These are phyloP conservation scores for Collybia sordida DNA, from an alignment of 768 basidiomycete genomes.

Conservation along the genomic window DNA sequence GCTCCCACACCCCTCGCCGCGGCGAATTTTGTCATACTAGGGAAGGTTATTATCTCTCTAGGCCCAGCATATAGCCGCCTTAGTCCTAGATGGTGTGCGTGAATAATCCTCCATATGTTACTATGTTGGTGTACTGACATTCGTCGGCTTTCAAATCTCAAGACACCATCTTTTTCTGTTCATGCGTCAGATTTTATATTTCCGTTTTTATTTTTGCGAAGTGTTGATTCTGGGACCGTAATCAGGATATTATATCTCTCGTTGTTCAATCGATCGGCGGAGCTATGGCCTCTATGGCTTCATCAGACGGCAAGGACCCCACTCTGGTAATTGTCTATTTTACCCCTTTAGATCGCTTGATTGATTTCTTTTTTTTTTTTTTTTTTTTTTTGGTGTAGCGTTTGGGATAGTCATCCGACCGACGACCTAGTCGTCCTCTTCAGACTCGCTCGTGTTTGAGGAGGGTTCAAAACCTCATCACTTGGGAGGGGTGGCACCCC, in stretches of 20 bases:
- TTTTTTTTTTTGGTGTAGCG: too few species aligned
- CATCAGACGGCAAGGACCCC: conserved; percentile 6
- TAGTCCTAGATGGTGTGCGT: conserved; percentile 37
- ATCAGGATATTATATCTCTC: conserved; percentile 54
- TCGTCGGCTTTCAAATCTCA: too few species aligned
- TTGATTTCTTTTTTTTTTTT: too few species aligned
- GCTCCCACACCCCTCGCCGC: conserved; percentile 58
- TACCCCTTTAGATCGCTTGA: not conserved
- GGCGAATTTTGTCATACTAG: conserved; percentile 54
- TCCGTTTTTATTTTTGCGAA: not conserved
- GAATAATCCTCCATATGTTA: not conserved
- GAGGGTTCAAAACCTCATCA: too few species aligned
- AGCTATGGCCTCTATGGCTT: conserved; percentile 43
- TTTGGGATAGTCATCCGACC: too few species aligned
- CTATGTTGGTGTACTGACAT: not conserved
- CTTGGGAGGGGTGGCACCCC: too few species aligned
- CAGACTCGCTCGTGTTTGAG: too few species aligned
- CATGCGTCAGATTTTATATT: conserved; percentile 22
- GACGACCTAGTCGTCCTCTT: too few species aligned
- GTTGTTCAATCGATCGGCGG: conserved; percentile 65
- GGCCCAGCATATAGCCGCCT: conserved; percentile 52
- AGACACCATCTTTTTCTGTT: conserved; percentile 40
- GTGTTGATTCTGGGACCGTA: not conserved
- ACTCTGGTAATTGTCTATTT: not conserved
- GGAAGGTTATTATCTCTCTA: conserved; percentile 37